Evolutionary conservation across 225 moss, liverwort and hornwort species (phyloP), one percentile per base, ranked within the genome.

Genomic region (Marchantia polymorpha): DNA sequence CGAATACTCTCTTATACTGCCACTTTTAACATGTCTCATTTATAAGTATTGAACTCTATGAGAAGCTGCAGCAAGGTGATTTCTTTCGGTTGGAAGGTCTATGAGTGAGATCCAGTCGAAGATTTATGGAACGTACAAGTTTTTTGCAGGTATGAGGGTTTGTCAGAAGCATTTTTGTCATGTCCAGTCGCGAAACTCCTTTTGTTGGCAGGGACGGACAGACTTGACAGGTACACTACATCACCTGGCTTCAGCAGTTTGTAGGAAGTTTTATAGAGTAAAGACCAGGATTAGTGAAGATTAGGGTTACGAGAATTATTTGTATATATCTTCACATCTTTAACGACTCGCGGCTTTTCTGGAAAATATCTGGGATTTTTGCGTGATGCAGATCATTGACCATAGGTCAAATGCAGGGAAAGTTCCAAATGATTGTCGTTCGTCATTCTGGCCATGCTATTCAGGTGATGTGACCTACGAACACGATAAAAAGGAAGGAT

Each of bases 361-460:
- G 39, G 2, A 39, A 39, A 39, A 39, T 39, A 39, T 39, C 39
- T 39, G 39, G 3, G 5, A 39, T 39, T 39, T 39, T 61, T 69
- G 69, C 55, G 30, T 69, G 52, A 47, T 73, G 53, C 92, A 99
- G 99, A 83, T 82, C 92, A 48, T 89, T 99, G 86, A 99, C 95
- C 16, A 99, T 99, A 75, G 99, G 99, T 70, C 99, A 95, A 86
- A 99, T 99, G 97, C 97, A 99, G 91, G 97, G 99, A 54, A 95
- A 95, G 82, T 99, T 99, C 76, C 99, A 99, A 83, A 95, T 99
- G 99, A 92, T 99, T 58, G 99, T 99, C 72, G 90, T 95, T 70
- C 94, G 97, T 31, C 97, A 99, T 83, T 93, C 97, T 79, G 97
- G 97, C 76, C 97, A 99, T 83, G 95, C 97, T 29, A 99, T 99